These are phyloP conservation scores for Cyanidioschyzon merolae DNA, from an alignment of 23 red algal genomes.

Conservation along the genomic window DNA sequence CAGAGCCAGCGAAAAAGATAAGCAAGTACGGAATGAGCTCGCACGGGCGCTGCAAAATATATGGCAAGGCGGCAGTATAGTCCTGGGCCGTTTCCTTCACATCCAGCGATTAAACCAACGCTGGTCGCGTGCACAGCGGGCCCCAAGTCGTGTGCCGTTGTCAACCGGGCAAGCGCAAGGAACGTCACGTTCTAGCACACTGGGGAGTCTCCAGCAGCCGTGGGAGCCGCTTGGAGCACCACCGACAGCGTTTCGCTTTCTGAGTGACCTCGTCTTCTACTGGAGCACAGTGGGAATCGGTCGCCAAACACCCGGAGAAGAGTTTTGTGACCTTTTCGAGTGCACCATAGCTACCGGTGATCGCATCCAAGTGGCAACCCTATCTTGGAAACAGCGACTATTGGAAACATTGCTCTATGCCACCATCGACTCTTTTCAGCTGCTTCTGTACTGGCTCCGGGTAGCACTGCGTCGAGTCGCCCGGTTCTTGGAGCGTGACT, in stretches of 20 bases:
- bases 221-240: not conserved
- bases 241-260: not conserved
- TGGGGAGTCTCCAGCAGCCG: not conserved
- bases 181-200: too few species aligned
- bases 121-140: not conserved
- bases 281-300: not conserved
- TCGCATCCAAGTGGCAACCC: not conserved
- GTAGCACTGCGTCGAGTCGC: not conserved
- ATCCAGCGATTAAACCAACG: not conserved
- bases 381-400: not conserved
- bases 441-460: not conserved
- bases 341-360: not conserved
- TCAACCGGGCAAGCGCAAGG: too few species aligned
- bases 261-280: not conserved
- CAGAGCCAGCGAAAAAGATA: not conserved
- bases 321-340: not conserved
- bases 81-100: not conserved
- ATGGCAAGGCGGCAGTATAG: too few species aligned
- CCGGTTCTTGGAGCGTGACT: not conserved
- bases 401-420: not conserved
- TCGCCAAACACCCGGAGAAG: conserved; percentile 4
- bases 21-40: not conserved
- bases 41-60: too few species aligned
- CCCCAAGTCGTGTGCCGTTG: not conserved
- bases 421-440: not conserved